Conservation (phyloP, 2,329 filamentous ascomycete genomes). For the Arthrobotrys pseudoclavata region DNA sequence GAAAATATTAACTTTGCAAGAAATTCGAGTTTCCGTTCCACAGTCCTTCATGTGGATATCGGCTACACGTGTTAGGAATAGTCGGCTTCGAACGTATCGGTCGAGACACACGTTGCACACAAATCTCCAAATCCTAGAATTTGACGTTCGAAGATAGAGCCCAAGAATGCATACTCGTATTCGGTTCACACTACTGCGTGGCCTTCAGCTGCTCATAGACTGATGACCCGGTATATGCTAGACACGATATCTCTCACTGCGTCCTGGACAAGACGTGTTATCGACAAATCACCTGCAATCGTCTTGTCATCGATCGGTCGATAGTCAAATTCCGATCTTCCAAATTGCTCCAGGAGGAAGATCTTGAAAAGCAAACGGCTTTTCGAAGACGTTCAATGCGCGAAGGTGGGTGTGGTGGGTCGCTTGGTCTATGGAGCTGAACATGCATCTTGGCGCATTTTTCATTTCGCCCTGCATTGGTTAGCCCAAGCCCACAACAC, state of each 20-base stretch:
- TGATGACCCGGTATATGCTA: not conserved
- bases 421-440: slow-evolving; percentile 4
- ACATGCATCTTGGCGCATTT: slow-evolving; percentile 19
- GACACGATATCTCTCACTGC: not conserved
- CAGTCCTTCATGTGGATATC: not conserved
- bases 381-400: slow-evolving; percentile 37
- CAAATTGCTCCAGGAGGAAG: not conserved
- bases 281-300: not conserved
- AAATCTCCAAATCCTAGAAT: not conserved
- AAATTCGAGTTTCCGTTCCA: not conserved
- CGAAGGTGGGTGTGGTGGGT: slow-evolving; percentile 24
- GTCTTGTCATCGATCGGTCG: not conserved
- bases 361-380: slow-evolving; percentile 25
- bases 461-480: slow-evolving; percentile 42
- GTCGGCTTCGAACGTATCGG: not conserved
- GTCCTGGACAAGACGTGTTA: not conserved
- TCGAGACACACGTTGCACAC: not conserved
- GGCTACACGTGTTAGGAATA: slow-evolving; percentile 1
- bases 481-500: slow-evolving; percentile 9
- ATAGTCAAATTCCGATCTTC: not conserved
- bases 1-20: not conserved
- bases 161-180: not conserved
- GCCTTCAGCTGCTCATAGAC: not conserved
- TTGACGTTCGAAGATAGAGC: not conserved
- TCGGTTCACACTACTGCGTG: not conserved